Conservation (phyloP, 495 filamentous ascomycete genomes). For the Trichoderma parareesei region DNA sequence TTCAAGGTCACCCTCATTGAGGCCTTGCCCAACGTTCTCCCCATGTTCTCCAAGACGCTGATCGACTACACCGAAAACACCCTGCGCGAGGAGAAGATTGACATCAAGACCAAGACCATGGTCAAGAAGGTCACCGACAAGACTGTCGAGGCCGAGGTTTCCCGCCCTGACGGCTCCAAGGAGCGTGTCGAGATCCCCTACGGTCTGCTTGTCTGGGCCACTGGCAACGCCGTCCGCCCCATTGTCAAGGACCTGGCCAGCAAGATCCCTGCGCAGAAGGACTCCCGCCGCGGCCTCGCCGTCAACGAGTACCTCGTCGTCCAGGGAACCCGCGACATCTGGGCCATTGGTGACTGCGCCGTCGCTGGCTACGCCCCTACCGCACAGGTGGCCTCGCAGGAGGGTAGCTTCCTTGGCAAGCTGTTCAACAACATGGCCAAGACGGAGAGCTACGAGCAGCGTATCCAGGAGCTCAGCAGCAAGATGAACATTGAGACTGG, state of each 20-base stretch:
- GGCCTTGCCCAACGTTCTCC: conserved; percentile 94
- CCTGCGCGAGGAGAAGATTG: conserved; percentile 97
- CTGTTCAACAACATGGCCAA: conserved; percentile 98
- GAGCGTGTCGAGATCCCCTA: conserved; percentile 76
- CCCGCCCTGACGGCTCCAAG: conserved; percentile 81
- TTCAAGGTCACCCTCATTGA: conserved; percentile 97
- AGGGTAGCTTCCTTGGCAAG: conserved; percentile 89
- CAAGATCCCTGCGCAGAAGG: conserved; percentile 88
- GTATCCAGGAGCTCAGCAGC: conserved; percentile 54
- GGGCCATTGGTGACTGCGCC: conserved; percentile 76
- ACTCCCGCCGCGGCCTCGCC: conserved; percentile 86
- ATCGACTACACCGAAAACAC: conserved; percentile 99
- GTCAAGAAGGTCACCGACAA: conserved; percentile 96
- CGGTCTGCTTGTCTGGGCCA: conserved; percentile 96
- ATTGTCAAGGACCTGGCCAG: conserved; percentile 84
- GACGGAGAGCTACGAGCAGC: conserved; percentile 67
- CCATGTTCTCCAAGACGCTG: conserved; percentile 97
- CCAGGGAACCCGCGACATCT: conserved; percentile 92
- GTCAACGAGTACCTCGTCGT: conserved; percentile 99
- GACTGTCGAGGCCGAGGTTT: conserved; percentile 84
- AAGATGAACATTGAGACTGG: conserved; percentile 42
- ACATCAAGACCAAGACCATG: conserved; percentile 96
- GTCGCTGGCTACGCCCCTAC: conserved; percentile 96
- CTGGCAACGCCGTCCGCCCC: conserved; percentile 86
- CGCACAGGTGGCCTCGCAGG: conserved; percentile 91